Base-by-base conservation (phyloP, 805 yeast genomes). In the Debaryomyces tyrocola region DNA sequence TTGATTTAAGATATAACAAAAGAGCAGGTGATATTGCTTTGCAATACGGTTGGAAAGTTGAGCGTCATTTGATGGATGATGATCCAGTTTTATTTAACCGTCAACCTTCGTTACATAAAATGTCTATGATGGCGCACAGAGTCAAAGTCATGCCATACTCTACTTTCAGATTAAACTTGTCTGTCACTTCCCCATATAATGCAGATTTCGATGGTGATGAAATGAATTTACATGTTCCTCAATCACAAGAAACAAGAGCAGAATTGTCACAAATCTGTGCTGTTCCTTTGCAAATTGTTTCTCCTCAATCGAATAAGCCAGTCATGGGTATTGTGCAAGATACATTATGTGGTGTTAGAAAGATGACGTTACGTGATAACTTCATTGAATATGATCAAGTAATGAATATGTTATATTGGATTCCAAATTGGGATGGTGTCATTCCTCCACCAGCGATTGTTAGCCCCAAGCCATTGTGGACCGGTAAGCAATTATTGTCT, bases 161-260 rank as follows among this genome's bases (percentile, higher is more conserved):
- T 6, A 94, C 99, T 0, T 94, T 94, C 78, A 82, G 99, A 74
- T 78, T 94, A 74, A 94, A 94, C 64, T 76, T 94, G 65, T 94
- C 98, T 20, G 99, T 94, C 39, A 94, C 99, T 0, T 90, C 98
- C 15, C 99, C 99, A n/a, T 94, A 94, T 70, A 94, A 94, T 73
- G 99, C 99, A 39, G 99, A 94, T 85, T 94, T 94, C 77, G 99
- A 94, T 75, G 99, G 99, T 79, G 99, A 94, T 71, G 99, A 94
- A 74, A 94, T 94, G 99, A 94, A 94, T 72, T 85, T 94, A 74
- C 99, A 94, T 63, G 99, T 92, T 56, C 99, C 99, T 3, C 99
- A 94, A 67, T 87, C 97, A 7, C 96, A 91, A 54, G 99, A 94
- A 68, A 91, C 99, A 0, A 82, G 98, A 64, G 97, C 99, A 1